Conservation (phyloP, 257 asterid genomes). For the Rehmannia glutinosa region DNA sequence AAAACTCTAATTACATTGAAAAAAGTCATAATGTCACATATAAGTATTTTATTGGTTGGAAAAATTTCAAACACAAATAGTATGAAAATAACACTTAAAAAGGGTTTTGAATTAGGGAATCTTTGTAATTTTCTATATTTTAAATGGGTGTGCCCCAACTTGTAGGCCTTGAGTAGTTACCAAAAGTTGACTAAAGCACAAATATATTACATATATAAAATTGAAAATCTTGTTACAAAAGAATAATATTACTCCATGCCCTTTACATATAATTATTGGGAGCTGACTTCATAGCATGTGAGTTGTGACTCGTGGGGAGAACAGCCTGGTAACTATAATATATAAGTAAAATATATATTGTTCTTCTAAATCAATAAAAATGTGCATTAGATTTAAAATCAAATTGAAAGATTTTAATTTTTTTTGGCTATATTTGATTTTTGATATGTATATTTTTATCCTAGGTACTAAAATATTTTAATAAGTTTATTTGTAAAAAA, state of each 20-base stretch:
- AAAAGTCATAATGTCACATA: too few species aligned
- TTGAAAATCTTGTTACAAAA: too few species aligned
- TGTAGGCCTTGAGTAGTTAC: background rate
- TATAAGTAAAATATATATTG: background rate
- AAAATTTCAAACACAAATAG: background rate
- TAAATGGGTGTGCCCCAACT: background rate
- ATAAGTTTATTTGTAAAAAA: too few species aligned
- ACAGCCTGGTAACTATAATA: constrained; percentile 4
- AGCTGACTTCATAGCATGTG: constrained; percentile 2
- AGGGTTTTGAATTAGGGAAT: too few species aligned
- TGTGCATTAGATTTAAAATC: too few species aligned
- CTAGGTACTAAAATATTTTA: background rate
- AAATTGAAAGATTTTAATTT: too few species aligned
- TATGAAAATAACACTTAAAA: background rate
- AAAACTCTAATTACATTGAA: too few species aligned
- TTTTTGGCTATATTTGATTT: too few species aligned
- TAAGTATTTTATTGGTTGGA: background rate
- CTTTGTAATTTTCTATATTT: background rate
- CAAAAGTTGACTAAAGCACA: constrained; percentile 3
- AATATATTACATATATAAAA: too few species aligned
- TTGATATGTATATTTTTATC: too few species aligned
- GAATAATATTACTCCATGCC: background rate
- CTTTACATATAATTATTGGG: background rate
- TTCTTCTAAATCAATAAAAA: too few species aligned
- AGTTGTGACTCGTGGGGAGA: background rate